phyloP scores from a whole-genome alignment of 1,284 basidiomycete species.

The Trichosporon faecale region DNA sequence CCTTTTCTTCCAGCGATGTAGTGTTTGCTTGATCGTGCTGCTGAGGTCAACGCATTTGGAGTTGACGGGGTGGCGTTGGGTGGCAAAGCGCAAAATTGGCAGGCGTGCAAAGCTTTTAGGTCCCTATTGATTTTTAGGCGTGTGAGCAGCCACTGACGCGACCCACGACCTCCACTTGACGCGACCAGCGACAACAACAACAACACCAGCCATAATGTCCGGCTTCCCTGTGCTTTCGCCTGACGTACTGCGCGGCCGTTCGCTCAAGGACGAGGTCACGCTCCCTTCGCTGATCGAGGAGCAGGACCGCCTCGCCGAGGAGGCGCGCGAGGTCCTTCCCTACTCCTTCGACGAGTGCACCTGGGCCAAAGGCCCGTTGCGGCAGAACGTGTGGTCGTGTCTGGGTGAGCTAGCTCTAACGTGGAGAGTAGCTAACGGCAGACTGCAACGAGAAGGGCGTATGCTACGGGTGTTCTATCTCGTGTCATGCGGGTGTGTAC shows the following conservation, averaged over 20 bases:
- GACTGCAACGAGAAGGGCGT: constrained; percentile 43
- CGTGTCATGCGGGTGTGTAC: constrained; percentile 48
- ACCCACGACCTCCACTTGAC: background rate
- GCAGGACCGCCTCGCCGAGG: constrained; percentile 41
- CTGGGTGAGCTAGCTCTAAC: constrained; percentile 32
- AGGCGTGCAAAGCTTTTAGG: background rate
- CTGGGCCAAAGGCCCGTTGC: constrained; percentile 39
- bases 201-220: background rate
- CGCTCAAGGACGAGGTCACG: constrained; percentile 38
- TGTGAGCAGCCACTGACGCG: background rate
- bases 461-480: constrained; percentile 52
- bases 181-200: background rate
- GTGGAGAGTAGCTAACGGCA: constrained; percentile 16
- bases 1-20: background rate
- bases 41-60: background rate
- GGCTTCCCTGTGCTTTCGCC: constrained; percentile 25
- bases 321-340: constrained; percentile 47
- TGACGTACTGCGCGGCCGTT: constrained; percentile 28
- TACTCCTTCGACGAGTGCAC: constrained; percentile 50
- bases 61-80: background rate
- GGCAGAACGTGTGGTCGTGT: constrained; percentile 50
- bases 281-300: constrained; percentile 42
- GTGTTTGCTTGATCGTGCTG: background rate
- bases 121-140: background rate
- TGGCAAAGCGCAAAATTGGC: constrained; percentile 3